Base-by-base conservation (phyloP, 2,329 filamentous ascomycete genomes). In the Epichloe sibirici region DNA sequence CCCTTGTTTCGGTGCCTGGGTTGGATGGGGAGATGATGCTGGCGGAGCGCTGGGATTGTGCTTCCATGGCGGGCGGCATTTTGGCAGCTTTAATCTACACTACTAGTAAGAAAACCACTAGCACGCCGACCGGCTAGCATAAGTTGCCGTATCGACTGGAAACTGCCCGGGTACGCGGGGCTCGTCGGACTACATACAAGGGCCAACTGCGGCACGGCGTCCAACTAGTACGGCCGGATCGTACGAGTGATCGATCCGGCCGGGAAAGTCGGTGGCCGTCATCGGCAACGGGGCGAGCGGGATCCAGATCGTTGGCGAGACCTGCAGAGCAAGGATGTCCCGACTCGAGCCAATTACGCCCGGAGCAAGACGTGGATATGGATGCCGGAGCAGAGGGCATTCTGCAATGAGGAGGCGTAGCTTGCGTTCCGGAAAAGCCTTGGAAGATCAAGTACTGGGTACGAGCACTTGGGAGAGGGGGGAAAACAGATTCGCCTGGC, bases 331-430 rank as follows among this genome's bases (percentile, higher is more conserved):
- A 60, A 17, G 59, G 0, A 76, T 75, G 1, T 60, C 57, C 1
- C 75, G 71, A 2, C 68, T 86, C 0, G 80, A 86, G 17, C 17
- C 56, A 80, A 85, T 63, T 86, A 85, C 57, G 80, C 76, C 1
- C 71, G 83, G 9, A 82, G 77, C 58, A 76, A 71, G 35, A 86
- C 83, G 0, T 88, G 84, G 84, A 79, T 87, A 31, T 71, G 0
- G 58, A 75, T 2, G 77, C 82, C 82, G 23, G 76, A 83, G 39
- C 73, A 81, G 51, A 69, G 79, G 21, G 71, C 73, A 0, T 85
- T 85, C 62, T 58, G 81, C 48, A 69, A 88, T 56, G 79, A 83
- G 0, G 68, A 78, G 3, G 72, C 68, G 2, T 89, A 88, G 59
- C 66, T 85, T 4, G 63, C 64, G 13, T 84, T 79, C 61, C 73